These are phyloP conservation scores for Mucor ambiguus DNA, from an alignment of 371 early-diverging fungal species.

Conservation along the genomic window DNA sequence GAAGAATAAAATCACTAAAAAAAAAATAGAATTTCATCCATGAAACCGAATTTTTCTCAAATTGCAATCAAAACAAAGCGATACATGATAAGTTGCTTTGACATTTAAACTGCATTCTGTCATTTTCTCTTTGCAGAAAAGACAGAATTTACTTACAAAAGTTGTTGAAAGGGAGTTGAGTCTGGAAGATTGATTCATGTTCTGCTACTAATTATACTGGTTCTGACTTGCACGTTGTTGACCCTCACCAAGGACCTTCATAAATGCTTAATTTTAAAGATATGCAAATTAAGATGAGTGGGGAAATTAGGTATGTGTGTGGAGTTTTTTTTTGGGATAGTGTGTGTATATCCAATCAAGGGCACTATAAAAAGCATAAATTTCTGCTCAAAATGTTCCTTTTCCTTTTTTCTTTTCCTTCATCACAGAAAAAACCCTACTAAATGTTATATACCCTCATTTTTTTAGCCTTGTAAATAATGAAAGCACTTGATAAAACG, in stretches of 20 bases:
- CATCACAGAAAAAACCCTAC: not conserved
- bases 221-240: too few relatives aligned
- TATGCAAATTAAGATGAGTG: not conserved
- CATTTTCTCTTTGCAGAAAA: not conserved
- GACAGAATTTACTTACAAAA: not conserved
- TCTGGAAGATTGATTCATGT: too few relatives aligned
- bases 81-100: not conserved
- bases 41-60: not conserved
- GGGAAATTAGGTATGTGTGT: not conserved
- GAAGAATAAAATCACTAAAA: conserved; percentile 15
- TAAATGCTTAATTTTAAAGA: not conserved
- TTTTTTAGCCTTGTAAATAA: conserved; percentile 4
- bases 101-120: not conserved
- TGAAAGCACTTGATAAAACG: conserved; percentile 9
- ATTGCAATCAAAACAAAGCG: not conserved
- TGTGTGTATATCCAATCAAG: not conserved
- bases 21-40: conserved; percentile 1
- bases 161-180: too few relatives aligned
- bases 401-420: not conserved
- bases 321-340: too few relatives aligned
- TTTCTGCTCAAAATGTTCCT: not conserved
- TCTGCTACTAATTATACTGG: too few relatives aligned
- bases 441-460: conserved; percentile 8
- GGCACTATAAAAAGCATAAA: not conserved
- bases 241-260: too few relatives aligned